These are phyloP conservation scores for Aspergillus quadricinctus DNA, from an alignment of 2,329 filamentous ascomycete species.

Conservation along the genomic window DNA sequence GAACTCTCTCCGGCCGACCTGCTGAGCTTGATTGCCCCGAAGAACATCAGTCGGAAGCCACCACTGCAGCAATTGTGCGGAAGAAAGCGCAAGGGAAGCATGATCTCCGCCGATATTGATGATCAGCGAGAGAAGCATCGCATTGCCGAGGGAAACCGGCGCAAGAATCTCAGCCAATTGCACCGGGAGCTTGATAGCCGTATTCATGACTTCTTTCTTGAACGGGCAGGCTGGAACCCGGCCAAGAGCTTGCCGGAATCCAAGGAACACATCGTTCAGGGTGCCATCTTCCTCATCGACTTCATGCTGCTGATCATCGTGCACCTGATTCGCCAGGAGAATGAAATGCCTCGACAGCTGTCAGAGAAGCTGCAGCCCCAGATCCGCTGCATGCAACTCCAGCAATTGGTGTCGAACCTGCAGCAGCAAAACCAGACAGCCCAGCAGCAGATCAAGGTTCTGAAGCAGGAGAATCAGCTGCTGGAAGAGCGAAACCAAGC, in stretches of 20 bases:
- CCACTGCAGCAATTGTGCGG: constrained; percentile 38
- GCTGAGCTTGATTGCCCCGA: constrained; percentile 31
- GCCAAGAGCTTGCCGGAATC: constrained; percentile 37
- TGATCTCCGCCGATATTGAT: constrained; percentile 28
- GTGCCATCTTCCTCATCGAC: constrained; percentile 35
- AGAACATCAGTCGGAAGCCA: constrained; percentile 35
- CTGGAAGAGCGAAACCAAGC: constrained; percentile 33
- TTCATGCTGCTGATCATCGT: constrained; percentile 37
- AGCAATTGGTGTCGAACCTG: constrained; percentile 30
- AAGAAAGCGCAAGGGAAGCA: constrained; percentile 36
- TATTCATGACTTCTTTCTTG: constrained; percentile 36
- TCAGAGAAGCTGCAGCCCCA: constrained; percentile 37
- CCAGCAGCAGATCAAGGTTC: constrained; percentile 31
- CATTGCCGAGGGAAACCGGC: constrained; percentile 37
- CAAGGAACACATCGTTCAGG: constrained; percentile 40
- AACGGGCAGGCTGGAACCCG: constrained; percentile 38
- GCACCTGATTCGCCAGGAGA: constrained; percentile 32
- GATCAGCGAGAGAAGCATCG: constrained; percentile 40
- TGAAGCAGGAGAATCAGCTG: constrained; percentile 34
- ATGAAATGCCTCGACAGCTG: constrained; percentile 30
- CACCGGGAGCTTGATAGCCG: constrained; percentile 36
- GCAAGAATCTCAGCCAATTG: constrained; percentile 38
- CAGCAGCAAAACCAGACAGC: constrained; percentile 34
- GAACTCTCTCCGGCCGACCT: constrained; percentile 31
- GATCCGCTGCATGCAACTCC: constrained; percentile 37